A percentile compares a stretch with the other conserved stretches of the same genome.
Evolutionary conservation across 768 basidiomycete species (phyloP).

Genomic region (Suillus lakei): DNA sequence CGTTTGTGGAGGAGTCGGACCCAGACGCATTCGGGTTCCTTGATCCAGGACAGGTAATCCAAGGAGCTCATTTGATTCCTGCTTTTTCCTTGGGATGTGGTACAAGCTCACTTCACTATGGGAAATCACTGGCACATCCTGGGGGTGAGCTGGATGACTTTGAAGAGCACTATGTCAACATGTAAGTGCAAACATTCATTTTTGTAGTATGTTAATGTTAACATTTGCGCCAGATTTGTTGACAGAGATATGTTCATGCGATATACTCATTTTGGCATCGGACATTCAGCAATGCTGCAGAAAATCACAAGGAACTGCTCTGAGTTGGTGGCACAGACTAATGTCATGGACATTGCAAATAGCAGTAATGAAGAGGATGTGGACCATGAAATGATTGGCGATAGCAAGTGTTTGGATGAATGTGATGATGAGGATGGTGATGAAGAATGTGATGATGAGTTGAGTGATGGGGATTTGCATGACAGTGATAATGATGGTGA

Average conservation of each 20-base stretch:
- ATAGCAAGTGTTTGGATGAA: background rate
- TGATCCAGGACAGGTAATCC: conserved; percentile 2
- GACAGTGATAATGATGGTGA: too few species aligned
- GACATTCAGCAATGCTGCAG: background rate
- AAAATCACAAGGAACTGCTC: background rate
- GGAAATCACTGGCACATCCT: background rate
- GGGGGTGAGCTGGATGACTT: background rate
- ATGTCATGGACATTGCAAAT: conserved; percentile 1
- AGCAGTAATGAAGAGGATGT: background rate
- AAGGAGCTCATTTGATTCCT: conserved; percentile 11
- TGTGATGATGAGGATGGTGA: background rate
- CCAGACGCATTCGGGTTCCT: background rate
- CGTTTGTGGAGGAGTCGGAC: conserved; percentile 2
- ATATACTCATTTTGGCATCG: background rate
- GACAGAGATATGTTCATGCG: conserved; percentile 6
- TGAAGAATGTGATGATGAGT: background rate
- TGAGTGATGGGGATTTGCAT: too few species aligned
- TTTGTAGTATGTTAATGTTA: background rate
- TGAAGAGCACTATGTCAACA: background rate
- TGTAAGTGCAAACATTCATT: background rate
- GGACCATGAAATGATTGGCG: background rate
- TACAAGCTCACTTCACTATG: background rate
- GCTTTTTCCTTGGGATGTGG: background rate
- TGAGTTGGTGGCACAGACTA: background rate
- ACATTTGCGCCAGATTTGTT: background rate